Evolutionary conservation across 306 rosid genomes (phyloP).

Genomic region (Sechiopsis laciniata): DNA sequence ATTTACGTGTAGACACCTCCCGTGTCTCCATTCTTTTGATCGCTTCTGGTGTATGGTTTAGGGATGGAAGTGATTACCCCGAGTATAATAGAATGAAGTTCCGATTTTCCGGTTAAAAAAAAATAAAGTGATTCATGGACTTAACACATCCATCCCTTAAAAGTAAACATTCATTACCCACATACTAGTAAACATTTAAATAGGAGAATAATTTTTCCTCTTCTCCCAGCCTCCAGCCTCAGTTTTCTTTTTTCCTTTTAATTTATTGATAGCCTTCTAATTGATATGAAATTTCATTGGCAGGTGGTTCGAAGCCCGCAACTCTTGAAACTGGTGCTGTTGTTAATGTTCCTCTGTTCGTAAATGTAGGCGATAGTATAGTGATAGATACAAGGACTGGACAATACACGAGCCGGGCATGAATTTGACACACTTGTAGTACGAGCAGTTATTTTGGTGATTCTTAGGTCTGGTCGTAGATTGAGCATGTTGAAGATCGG

Average conservation of each 20-base stretch:
- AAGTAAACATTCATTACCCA: not conserved
- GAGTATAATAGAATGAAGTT: no score
- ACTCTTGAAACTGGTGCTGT: slow-evolving; percentile 83
- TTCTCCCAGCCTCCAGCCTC: not conserved
- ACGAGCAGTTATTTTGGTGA: slow-evolving; percentile 1
- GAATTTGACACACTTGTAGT: slow-evolving; percentile 5
- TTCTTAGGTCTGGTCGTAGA: not conserved
- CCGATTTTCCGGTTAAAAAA: no score
- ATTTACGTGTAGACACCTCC: no score
- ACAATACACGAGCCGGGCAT: slow-evolving; percentile 84
- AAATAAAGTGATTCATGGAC: not conserved
- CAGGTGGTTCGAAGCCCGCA: slow-evolving; percentile 95
- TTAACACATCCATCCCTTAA: not conserved
- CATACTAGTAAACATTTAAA: not conserved
- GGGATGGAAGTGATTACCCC: no score
- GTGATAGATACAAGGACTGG: slow-evolving; percentile 85
- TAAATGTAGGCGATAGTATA: slow-evolving; percentile 68
- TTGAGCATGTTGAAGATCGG: not conserved
- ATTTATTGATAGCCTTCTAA: not conserved
- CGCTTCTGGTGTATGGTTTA: no score
- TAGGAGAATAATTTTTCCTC: not conserved
- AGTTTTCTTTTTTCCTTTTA: not conserved
- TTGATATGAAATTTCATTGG: slow-evolving; percentile 23
- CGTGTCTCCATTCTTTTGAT: no score
- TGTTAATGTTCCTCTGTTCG: slow-evolving; percentile 77